Evolutionary conservation across 306 rosid species (phyloP), one percentile per base, ranked within the genome.

Genomic region (Cucurbita moschata): DNA sequence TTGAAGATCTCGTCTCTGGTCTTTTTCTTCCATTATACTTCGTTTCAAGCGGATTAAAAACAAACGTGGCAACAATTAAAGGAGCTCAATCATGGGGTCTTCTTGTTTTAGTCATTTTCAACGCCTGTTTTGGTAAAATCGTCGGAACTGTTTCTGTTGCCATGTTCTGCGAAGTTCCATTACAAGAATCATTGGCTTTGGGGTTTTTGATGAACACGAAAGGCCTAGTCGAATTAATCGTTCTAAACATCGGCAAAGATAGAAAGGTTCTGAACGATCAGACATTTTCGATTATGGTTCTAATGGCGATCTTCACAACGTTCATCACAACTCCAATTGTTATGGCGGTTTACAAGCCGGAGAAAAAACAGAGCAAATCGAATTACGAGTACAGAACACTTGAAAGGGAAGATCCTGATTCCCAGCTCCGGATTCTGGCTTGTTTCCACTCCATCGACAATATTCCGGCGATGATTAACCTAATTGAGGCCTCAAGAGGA

Each of bases 181-280:
- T 86, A 5, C 74, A 67, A 1, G 96, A 92, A 72, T 83, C 98
- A 46, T 5, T 90, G 19, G 87, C 82, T 39, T 58, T 90, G 79
- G 98, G 96, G 21, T 81, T 92, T 85, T 78, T 92, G 70, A 92
- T 92, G 98, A 92, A 92, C 49, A 90, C 86, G n/a, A 90, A 92
- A 80, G 98, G 98, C 67, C 88, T 92, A 79, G 96, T 90, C 51
- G 98, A 92, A 73, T 83, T 90, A 70, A 90, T 92, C 57, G 98
- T 90, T 75, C 91, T 92, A 68, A 90, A 92, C 86, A 88, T 92
- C 5, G 98, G 98, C 10, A 92, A 79, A 88, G 98, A 92, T 67
- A 86, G 90, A 76, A 84, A 90, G 96, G 98, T 94, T 35, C 85
- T 94, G 79, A 90, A 90, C 82, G 96, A 90, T 77, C 87, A 94